Evolutionary conservation across 768 basidiomycete genomes (phyloP).

Genomic region (Fibroporia radiculosa): DNA sequence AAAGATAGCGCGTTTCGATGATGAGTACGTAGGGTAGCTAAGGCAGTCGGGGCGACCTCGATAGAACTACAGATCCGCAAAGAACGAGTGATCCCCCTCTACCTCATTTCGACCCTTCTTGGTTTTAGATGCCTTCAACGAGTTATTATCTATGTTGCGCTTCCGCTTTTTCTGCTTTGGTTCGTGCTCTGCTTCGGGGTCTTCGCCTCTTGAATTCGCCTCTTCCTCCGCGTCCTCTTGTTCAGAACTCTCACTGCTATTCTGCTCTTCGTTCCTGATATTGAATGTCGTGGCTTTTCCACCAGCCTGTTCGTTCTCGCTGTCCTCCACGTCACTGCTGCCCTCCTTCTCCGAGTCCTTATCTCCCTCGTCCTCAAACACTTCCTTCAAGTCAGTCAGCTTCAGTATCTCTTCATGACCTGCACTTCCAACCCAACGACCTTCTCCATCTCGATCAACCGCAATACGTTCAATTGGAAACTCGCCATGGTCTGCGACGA

Average conservation of each 20-base stretch:
- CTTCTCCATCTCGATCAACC: conserved; percentile 46
- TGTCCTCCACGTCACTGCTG: conserved; percentile 20
- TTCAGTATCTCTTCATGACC: conserved; percentile 85
- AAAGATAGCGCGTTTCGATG: no score
- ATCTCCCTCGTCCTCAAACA: conserved; percentile 51
- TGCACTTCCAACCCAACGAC: conserved; percentile 87
- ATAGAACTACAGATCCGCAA: conserved; percentile 48
- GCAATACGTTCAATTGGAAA: conserved; percentile 87
- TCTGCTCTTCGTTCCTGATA: conserved; percentile 18
- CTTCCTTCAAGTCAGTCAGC: conserved; percentile 75
- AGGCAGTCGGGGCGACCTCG: no score
- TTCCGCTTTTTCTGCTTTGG: conserved; percentile 42
- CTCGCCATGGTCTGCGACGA: conserved; percentile 86
- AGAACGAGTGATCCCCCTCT: conserved; percentile 55
- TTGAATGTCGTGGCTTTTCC: conserved; percentile 23
- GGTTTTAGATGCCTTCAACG: conserved; percentile 35
- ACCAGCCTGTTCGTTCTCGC: conserved; percentile 28
- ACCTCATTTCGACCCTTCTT: conserved; percentile 56
- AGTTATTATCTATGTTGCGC: conserved; percentile 45
- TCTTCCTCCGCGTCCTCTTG: conserved; percentile 13
- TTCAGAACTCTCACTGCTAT: conserved; percentile 11
- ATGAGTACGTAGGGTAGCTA: no score
- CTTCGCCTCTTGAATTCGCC: conserved; percentile 5
- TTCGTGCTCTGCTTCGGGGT: conserved; percentile 22
- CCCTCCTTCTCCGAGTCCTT: conserved; percentile 20